Base-by-base conservation (phyloP, 208 protist genomes). In the Leishmania martiniquensis region DNA sequence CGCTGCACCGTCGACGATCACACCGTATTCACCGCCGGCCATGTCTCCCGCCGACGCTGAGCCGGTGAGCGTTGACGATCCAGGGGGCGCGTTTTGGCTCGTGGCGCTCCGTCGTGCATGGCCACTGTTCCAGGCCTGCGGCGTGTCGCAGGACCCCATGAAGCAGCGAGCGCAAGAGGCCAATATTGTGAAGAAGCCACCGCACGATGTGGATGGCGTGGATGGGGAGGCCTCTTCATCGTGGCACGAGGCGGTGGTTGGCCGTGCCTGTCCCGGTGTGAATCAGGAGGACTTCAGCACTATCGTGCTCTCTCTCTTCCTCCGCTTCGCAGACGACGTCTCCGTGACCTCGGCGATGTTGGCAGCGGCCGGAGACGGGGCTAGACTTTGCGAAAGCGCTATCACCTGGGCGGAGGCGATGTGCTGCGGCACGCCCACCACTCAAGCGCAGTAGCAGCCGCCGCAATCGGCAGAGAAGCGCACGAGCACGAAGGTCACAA, bases 231-330 rank as follows among this genome's bases (percentile, higher is more conserved):
- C 52, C 20, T 32, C 32, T 4, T 34, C 51, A 44, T 34, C 52
- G 29, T 25, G 29, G 32, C n/a, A 37, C 34, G 49, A 7, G 32
- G 34, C n/a, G 12, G 1, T 10, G 15, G 44, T 72, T 12, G 47
- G 4, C 45, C 25, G 7, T 9, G 71, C 15, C 7, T 17, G 37
- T 0, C n/a, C 47, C 29, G 71, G 17, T 25, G 44, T 76, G n/a
- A 54, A n/a, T n/a, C 32, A 37, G 10, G 69, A 78, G 13, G 69
- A 66, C 45, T 42, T 84, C 22, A 67, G 60, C 20, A 72, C 65
- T 5, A 10, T 84, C 20, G 57, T 72, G n/a, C 67, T 84, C 9
- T 52, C 75, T 13, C 44, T 84, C 34, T 84, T 84, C 44, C 51
- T 84, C 60, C 80, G 80, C 51, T 72, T 42, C 12, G 73, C 80